These are phyloP conservation scores for Xylaria hypoxylon DNA, from an alignment of 2,329 filamentous ascomycete genomes.

Conservation along the genomic window DNA sequence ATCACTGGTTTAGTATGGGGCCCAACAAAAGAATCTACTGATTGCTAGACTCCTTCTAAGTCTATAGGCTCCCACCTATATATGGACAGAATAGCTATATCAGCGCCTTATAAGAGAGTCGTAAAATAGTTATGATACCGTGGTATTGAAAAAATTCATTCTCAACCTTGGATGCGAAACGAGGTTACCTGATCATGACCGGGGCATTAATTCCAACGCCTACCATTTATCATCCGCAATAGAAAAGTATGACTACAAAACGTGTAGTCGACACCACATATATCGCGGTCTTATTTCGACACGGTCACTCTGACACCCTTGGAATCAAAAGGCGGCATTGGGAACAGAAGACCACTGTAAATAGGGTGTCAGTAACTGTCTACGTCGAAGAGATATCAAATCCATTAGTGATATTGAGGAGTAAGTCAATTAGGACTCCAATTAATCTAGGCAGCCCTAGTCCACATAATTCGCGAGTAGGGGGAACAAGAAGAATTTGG, in stretches of 20 bases:
- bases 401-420: background rate
- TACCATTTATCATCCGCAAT: too few relatives aligned
- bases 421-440: background rate
- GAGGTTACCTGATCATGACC: background rate
- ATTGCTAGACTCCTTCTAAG: background rate
- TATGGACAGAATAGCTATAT: background rate
- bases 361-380: background rate
- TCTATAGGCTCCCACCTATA: background rate
- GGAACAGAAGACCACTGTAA: conserved; percentile 21
- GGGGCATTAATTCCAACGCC: background rate
- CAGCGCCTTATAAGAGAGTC: background rate
- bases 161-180: too few relatives aligned
- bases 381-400: background rate
- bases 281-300: background rate
- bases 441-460: background rate
- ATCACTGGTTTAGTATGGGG: background rate
- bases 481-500: background rate
- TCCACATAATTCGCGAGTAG: too few relatives aligned
- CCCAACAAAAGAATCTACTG: too few relatives aligned
- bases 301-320: conserved; percentile 25
- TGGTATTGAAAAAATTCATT: too few relatives aligned
- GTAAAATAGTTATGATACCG: background rate
- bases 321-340: conserved; percentile 26
- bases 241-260: background rate
- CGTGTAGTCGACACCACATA: background rate